A percentile compares a stretch with the other conserved stretches of the same genome.
These are phyloP conservation scores for Prunus fruticosa DNA, from an alignment of 306 rosid genomes.

Conservation along the genomic window DNA sequence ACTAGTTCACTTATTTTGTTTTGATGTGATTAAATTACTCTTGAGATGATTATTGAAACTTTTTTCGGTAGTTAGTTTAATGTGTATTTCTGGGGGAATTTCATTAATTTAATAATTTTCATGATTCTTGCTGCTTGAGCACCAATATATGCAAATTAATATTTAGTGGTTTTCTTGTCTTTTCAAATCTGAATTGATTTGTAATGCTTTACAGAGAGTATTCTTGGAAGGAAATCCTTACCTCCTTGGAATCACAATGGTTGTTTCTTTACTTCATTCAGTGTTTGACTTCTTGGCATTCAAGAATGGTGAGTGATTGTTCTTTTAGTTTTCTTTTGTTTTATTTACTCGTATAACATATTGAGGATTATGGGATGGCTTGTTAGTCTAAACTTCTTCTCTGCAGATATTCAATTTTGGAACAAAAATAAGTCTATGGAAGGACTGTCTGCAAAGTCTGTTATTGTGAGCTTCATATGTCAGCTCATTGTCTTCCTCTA, in stretches of 20 bases:
- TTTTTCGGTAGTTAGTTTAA: background rate
- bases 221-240: conserved; percentile 98
- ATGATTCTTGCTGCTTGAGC: background rate
- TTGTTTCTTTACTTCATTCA: conserved; percentile 89
- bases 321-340: conserved; percentile 5
- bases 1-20: too few relatives aligned
- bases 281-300: conserved; percentile 96
- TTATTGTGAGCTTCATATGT: conserved; percentile 83
- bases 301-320: conserved; percentile 67
- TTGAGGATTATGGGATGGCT: conserved; percentile 17
- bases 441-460: conserved; percentile 98
- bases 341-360: conserved; percentile 1
- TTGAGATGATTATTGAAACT: background rate
- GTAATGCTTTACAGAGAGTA: conserved; percentile 60
- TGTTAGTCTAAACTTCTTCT: conserved; percentile 18
- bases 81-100: background rate
- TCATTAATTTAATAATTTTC: background rate
- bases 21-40: background rate
- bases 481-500: conserved; percentile 92
- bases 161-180: conserved; percentile 13
- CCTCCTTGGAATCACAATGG: conserved; percentile 86
- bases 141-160: background rate
- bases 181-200: conserved; percentile 22
- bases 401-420: conserved; percentile 94
- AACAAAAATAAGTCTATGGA: conserved; percentile 99